A percentile compares a stretch with the other conserved stretches of the same genome.
Evolutionary conservation across 257 asterid species (phyloP).

Genomic region (Solanum pennellii): DNA sequence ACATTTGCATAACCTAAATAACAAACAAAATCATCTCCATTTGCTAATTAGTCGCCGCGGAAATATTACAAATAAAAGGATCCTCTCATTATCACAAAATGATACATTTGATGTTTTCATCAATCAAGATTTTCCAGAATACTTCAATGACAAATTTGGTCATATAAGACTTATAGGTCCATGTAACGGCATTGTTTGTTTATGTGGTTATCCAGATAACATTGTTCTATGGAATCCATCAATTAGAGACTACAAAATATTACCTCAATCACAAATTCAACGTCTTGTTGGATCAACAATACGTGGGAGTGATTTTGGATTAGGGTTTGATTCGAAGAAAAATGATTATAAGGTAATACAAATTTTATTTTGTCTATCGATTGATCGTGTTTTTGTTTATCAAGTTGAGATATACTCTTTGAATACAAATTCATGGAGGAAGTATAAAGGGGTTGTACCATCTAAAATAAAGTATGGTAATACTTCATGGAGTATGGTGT

Average conservation of each 20-base stretch:
- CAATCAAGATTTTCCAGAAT: slow-evolving; percentile 21
- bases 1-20: slow-evolving; percentile 3
- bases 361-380: slow-evolving; percentile 24
- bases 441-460: slow-evolving; percentile 15
- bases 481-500: slow-evolving; percentile 41
- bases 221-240: slow-evolving; percentile 51
- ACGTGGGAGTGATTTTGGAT: slow-evolving; percentile 41
- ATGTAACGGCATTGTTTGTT: slow-evolving; percentile 38
- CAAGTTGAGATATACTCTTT: slow-evolving; percentile 45
- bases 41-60: slow-evolving; percentile 33
- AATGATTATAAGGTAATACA: slow-evolving; percentile 40
- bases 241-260: slow-evolving; percentile 19
- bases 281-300: slow-evolving; percentile 21
- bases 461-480: slow-evolving; percentile 38
- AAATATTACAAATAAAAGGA: slow-evolving; percentile 23
- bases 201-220: slow-evolving; percentile 41
- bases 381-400: slow-evolving; percentile 1
- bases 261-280: slow-evolving; percentile 16
- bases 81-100: slow-evolving; percentile 19
- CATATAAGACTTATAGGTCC: slow-evolving; percentile 46
- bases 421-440: slow-evolving; percentile 26
- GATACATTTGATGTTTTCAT: neutral
- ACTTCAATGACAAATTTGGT: slow-evolving; percentile 28
- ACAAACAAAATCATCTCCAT: neutral
- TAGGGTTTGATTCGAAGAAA: slow-evolving; percentile 28